Base-by-base conservation (phyloP, 2,329 filamentous ascomycete genomes). In the Fusarium continuum region DNA sequence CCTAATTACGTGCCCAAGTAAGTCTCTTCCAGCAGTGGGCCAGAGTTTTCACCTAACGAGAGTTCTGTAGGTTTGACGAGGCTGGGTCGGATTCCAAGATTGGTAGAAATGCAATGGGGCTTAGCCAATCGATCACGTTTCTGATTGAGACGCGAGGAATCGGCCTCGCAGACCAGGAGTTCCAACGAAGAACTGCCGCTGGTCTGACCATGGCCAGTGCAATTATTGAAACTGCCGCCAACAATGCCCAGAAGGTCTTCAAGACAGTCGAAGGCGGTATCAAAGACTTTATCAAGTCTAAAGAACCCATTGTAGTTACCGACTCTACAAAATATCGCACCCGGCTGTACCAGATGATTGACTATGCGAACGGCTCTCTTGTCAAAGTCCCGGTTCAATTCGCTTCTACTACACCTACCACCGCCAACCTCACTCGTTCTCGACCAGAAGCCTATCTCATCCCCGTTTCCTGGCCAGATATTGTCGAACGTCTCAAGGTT, bases 81-180 rank as follows among this genome's bases (percentile, higher is more conserved):
- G 69, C 71, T 7, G 69, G 69, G 0, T 71, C 70, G 0, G 72
- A 74, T 14, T 64, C 72, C 23, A 71, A 73, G 47, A 71, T 73
- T 7, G 73, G 72, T 2, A 69, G 72, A n/a, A 74, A 69, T 4
- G 63, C 72, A 2, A 68, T 75, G 23, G 72, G 66, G 4, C 39
- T 74, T 11, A 69, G 65, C 2, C 73, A 75, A 38, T 61, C 72
- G 4, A 52, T 75, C 26, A 68, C 72, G 1, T 72, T 75, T 38
- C 57, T 75, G 3, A 65, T 64, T 1, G 73, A 75, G 44, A 75
- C 70, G 16, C 64, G 73, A 32, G 73, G 73, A 1, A 74, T 75
- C 4, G 55, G 69, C 1, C 63, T 75, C 1, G 73, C 62, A 2
- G 64, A 73, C 36, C 72, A 75, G 17, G 66, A 75, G 25, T 75